Conservation (phyloP, 768 basidiomycete species). For the Mrakia blollopis region DNA sequence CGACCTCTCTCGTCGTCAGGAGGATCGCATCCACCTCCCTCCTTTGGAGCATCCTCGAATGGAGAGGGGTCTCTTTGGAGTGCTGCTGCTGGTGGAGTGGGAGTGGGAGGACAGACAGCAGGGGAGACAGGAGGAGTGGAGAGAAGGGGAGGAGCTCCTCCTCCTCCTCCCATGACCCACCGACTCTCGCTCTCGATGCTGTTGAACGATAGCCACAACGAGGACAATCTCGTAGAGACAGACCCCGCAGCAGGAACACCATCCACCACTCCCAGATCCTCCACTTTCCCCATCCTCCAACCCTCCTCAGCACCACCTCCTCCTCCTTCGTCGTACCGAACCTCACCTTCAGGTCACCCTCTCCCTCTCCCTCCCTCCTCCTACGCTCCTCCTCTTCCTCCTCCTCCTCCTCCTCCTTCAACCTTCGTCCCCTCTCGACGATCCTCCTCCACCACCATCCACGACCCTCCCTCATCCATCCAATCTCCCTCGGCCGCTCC, state of each 20-base stretch:
- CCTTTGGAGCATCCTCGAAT: neutral
- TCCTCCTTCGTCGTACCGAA: neutral
- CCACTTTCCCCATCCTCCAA: neutral
- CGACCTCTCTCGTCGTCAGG: neutral
- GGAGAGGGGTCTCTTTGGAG: neutral
- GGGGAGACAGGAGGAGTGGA: neutral
- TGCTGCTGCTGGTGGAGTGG: neutral
- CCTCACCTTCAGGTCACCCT: neutral
- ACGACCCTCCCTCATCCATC: neutral
- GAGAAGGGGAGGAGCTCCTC: slow-evolving; percentile 10
- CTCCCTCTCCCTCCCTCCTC: neutral
- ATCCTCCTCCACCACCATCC: neutral
- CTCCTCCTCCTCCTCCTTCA: neutral
- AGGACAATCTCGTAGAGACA: neutral
- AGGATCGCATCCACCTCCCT: neutral
- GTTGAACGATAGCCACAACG: neutral
- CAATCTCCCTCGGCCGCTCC: neutral
- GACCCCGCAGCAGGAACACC: neutral
- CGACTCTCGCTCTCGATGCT: neutral
- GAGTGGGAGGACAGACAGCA: neutral
- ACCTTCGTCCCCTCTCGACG: neutral
- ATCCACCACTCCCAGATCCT: neutral
- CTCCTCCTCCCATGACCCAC: neutral
- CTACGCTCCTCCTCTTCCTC: neutral
- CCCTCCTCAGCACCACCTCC: neutral